These are phyloP conservation scores for Eucalyptus marginata DNA, from an alignment of 345 rosid species.

Conservation along the genomic window DNA sequence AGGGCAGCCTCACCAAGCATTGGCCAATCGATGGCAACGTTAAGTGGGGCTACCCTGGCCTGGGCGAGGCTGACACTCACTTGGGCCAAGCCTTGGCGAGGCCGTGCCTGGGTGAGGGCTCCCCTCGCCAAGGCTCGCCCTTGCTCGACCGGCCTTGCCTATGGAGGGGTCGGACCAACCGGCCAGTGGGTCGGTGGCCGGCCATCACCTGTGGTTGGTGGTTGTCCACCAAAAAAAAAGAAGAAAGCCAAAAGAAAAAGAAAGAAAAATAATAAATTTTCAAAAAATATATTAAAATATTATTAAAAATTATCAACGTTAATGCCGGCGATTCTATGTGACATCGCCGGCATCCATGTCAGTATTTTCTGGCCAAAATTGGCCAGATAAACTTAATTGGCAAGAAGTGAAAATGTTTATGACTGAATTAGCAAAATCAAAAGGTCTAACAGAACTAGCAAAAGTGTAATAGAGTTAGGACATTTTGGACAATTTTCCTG, in stretches of 20 bases:
- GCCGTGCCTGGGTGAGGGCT: accelerated
- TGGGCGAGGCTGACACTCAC: accelerated
- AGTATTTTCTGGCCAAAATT: accelerated
- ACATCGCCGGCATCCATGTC: accelerated
- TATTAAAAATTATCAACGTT: accelerated
- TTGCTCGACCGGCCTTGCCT: accelerated
- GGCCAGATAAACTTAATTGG: accelerated
- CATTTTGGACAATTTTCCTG: no score
- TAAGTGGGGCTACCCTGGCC: accelerated
- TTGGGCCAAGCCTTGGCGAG: accelerated
- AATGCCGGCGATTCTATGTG: accelerated
- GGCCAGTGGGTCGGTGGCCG: accelerated
- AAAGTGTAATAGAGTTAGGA: no score
- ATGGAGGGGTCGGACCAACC: accelerated
- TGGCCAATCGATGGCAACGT: accelerated
- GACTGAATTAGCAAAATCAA: accelerated
- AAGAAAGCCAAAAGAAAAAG: no score
- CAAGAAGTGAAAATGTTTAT: accelerated
- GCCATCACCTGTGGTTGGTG: accelerated
- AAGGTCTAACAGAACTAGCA: accelerated
- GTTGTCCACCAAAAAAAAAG: accelerated
- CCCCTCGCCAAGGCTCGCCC: accelerated
- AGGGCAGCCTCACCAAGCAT: accelerated
- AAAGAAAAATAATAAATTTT: no score
- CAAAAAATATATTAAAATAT: no score